Conservation (phyloP, 139 green algal genomes). For the Chlorella sp. region DNA sequence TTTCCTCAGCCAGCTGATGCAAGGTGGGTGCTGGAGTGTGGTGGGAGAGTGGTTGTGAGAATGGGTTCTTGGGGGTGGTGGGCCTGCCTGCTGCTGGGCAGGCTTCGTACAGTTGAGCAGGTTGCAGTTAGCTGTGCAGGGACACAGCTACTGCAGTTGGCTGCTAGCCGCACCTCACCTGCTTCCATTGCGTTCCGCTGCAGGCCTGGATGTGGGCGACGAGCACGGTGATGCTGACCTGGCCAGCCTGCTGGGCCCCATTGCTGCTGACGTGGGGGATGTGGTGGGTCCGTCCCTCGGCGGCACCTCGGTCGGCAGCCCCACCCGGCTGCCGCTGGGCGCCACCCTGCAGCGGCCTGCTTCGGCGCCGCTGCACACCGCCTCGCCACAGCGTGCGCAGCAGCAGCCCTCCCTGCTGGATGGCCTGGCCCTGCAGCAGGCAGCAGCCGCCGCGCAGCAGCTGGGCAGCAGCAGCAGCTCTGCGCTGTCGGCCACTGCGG, state of each 20-base stretch:
- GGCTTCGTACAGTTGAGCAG: too few relatives aligned
- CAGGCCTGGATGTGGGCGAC: slow-evolving; percentile 1
- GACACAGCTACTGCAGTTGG: too few relatives aligned
- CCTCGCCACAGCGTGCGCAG: neutral
- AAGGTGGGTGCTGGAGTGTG: neutral
- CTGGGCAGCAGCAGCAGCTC: neutral
- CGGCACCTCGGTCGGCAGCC: neutral
- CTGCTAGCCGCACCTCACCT: neutral
- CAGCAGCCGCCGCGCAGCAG: neutral
- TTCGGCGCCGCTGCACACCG: neutral
- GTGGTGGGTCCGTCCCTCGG: neutral
- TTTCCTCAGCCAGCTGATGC: slow-evolving; percentile 2
- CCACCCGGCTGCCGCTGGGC: neutral
- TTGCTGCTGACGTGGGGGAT: neutral
- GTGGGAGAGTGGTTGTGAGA: neutral
- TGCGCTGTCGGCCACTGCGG: too few relatives aligned
- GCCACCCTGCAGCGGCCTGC: neutral
- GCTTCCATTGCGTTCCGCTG: neutral
- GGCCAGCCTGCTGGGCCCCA: slow-evolving; percentile 19
- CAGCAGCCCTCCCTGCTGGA: neutral
- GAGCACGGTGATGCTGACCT: slow-evolving; percentile 11
- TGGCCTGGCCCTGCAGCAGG: neutral
- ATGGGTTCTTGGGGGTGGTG: neutral
- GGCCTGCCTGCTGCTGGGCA: neutral
- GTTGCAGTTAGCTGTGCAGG: too few relatives aligned